Evolutionary conservation across 2,329 filamentous ascomycete species (phyloP), one percentile per base, ranked within the genome.

Genomic region (Berkeleyomyces basicola): DNA sequence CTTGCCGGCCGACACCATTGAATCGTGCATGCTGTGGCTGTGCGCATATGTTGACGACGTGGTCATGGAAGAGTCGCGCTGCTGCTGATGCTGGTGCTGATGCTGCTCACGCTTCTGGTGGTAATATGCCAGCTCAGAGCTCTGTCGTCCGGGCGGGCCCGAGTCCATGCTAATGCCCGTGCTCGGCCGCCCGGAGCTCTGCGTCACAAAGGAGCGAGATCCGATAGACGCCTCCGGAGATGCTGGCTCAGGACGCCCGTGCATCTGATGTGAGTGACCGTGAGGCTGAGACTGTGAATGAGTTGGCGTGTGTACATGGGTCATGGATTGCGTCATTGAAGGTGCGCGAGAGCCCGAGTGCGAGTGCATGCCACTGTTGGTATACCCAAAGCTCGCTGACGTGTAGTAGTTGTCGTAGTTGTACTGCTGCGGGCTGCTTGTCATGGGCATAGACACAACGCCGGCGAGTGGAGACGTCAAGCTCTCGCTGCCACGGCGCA

Each of bases 401-500:
- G 73, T 72, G 70, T 79, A 80, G 66, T 77, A 79, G 68, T 82
- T 78, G 43, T 79, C 77, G 71, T 82, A 82, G 69, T 79, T 80
- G 70, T 77, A 81, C 60, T 79, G 77, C 64, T 79, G 78, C 9
- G 81, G 76, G 63, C 77, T 80, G 7, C 80, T 75, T 1, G 61
- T 53, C 10, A 31, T 53, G 11, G 63, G 61, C 40, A 65, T 60
- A 4, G 42, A 57, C 10, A 74, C 69, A 36, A 75, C 72, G 57
- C 77, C 70, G 59, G 77, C 76, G 7, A 83, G 80, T 9, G 84
- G 83, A 62, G 83, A 76, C 46, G 78, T 79, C 67, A 88, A 84
- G 60, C 85, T 83, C 37, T 82, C 85, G 69, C 84, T 88, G 67
- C 82, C 77, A 61, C 84, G 82, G 66, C 80, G 80, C 61, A 76